phyloP scores from a whole-genome alignment of 2,329 filamentous ascomycete genomes.

The Pseudogymnoascus sp. region DNA sequence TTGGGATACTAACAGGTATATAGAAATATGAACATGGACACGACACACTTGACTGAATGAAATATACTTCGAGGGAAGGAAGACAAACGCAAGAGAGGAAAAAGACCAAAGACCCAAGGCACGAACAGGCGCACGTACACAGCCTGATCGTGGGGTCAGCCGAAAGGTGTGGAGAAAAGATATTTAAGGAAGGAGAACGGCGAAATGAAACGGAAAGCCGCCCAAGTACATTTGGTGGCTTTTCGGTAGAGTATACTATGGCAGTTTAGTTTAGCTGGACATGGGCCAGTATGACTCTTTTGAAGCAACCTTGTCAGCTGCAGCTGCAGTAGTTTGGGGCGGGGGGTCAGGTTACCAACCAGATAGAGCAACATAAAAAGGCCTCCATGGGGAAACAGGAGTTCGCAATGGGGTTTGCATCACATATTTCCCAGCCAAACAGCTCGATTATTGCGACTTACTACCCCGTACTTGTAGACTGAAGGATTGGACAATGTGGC shows the following conservation, averaged over 20 bases:
- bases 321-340: neutral
- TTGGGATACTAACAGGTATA: constrained; percentile 8
- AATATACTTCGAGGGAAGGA: constrained; percentile 1
- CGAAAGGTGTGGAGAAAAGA: constrained; percentile 3
- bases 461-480: too few relatives aligned
- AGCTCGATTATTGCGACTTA: neutral
- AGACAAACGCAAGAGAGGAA: constrained; percentile 3
- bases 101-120: neutral
- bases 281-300: neutral
- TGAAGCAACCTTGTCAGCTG: constrained; percentile 6
- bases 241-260: neutral
- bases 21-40: constrained; percentile 6
- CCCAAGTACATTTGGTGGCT: neutral
- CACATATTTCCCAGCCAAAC: neutral
- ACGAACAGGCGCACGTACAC: constrained; percentile 5
- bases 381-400: neutral
- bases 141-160: constrained; percentile 4
- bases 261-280: neutral
- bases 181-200: constrained; percentile 8
- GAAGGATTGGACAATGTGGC: constrained; percentile 5
- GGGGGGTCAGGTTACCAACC: neutral
- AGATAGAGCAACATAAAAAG: neutral
- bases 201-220: neutral
- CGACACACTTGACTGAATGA: constrained; percentile 8
- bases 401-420: neutral